phyloP scores from a whole-genome alignment of 495 filamentous ascomycete species.

The Ascobolus immersus region DNA sequence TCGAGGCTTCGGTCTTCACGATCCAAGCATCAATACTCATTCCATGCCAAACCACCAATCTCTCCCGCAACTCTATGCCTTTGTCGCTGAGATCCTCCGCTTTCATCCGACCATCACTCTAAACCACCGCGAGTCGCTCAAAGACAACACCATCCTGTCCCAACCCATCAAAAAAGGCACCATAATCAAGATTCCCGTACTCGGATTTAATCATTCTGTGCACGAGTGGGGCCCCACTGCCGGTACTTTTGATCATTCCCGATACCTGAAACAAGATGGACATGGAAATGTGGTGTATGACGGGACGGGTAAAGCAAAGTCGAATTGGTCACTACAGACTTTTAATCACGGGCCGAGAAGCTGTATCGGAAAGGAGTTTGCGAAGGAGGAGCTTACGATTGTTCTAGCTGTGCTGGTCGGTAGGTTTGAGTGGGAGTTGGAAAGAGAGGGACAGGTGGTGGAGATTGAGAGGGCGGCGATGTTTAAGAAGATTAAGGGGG shows the following conservation, averaged over 20 bases:
- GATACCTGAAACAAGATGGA: no score
- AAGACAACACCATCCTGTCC: constrained; percentile 38
- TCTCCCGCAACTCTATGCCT: constrained; percentile 30
- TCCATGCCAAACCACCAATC: constrained; percentile 27
- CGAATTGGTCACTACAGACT: constrained; percentile 31
- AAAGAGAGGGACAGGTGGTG: constrained; percentile 30
- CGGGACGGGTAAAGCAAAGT: constrained; percentile 11
- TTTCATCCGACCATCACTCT: constrained; percentile 23
- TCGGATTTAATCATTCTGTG: constrained; percentile 32
- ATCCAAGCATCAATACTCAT: constrained; percentile 13
- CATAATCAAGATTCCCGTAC: constrained; percentile 36
- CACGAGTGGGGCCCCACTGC: constrained; percentile 35
- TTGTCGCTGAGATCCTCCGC: constrained; percentile 24
- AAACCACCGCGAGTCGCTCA: constrained; percentile 36
- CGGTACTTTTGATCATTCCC: constrained; percentile 28
- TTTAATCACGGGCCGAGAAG: constrained; percentile 34
- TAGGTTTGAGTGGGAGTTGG: constrained; percentile 39
- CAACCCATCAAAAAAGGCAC: constrained; percentile 31
- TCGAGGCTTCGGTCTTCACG: no score
- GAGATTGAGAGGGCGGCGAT: constrained; percentile 34
- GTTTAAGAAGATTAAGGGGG: no score
- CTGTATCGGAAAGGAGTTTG: constrained; percentile 52
- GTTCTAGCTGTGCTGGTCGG: constrained; percentile 54
- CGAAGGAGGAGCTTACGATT: constrained; percentile 59
- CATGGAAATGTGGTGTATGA: constrained; percentile 34